phyloP scores from a whole-genome alignment of 176 grass and related monocot species.

The Zizania latifolia region DNA sequence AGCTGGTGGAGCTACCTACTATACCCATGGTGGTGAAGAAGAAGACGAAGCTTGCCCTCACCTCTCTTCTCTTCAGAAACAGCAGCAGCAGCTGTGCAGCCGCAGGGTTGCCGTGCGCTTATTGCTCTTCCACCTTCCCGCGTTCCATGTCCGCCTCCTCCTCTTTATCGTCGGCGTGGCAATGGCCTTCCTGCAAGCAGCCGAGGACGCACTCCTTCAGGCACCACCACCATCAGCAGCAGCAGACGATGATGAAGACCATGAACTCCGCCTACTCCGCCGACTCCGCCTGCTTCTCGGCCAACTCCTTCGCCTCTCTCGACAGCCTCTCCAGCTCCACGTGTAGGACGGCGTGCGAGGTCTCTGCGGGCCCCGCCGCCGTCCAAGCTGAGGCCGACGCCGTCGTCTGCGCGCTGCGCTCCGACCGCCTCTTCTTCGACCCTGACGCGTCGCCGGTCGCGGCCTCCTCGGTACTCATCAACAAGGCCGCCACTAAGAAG shows the following conservation, averaged over 20 bases:
- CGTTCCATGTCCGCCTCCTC: background rate
- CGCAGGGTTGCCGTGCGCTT: slow-evolving; percentile 4
- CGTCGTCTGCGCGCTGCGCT: slow-evolving; percentile 31
- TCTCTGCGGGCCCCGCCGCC: background rate
- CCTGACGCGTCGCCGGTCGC: slow-evolving; percentile 2
- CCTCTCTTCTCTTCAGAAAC: slow-evolving; percentile 38
- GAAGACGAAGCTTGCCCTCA: slow-evolving; percentile 4
- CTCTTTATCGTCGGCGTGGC: background rate
- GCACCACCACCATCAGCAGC: background rate
- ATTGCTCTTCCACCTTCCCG: slow-evolving; percentile 33
- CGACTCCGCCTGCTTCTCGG: slow-evolving; percentile 15
- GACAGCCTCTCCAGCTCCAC: slow-evolving; percentile 18
- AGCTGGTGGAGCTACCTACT: background rate
- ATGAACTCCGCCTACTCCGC: slow-evolving; percentile 23
- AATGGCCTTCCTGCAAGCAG: slow-evolving; percentile 39
- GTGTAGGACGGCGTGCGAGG: slow-evolving; percentile 3
- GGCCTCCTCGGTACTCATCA: slow-evolving; percentile 14
- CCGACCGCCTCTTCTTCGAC: slow-evolving; percentile 61
- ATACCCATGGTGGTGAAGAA: background rate
- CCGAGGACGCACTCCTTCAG: slow-evolving; percentile 47
- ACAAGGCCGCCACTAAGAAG: background rate
- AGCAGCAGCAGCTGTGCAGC: background rate
- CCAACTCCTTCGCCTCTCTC: slow-evolving; percentile 9
- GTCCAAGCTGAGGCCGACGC: background rate
- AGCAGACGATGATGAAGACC: slow-evolving; percentile 16